Conservation (phyloP, 1,284 basidiomycete genomes). For the Amylostereum chailletii region DNA sequence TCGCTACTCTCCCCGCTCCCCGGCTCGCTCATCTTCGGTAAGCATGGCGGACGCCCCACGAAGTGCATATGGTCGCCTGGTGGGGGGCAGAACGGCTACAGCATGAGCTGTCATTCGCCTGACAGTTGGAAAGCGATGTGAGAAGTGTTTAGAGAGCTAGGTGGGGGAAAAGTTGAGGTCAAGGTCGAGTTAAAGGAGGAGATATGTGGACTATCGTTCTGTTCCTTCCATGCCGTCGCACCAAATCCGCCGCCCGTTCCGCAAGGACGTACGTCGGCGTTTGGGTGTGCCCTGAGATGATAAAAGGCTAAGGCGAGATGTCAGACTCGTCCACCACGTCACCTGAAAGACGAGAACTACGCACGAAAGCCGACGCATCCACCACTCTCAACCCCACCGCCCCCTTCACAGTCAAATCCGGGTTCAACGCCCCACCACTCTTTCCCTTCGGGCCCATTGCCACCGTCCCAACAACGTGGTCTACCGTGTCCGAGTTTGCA, state of each 20-base stretch:
- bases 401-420: conserved; percentile 18
- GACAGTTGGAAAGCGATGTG: conserved; percentile 21
- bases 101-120: conserved; percentile 16
- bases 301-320: neutral
- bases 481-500: conserved; percentile 6
- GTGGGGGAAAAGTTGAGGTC: conserved; percentile 14
- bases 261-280: neutral
- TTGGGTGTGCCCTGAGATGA: neutral
- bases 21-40: no score
- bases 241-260: neutral
- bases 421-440: conserved; percentile 14
- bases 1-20: no score
- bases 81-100: neutral
- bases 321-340: neutral
- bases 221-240: neutral
- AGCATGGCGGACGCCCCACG: no score
- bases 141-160: conserved; percentile 19
- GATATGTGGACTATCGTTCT: no score
- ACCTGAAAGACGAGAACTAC: conserved; percentile 5
- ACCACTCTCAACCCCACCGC: conserved; percentile 15
- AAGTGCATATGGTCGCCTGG: no score
- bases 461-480: conserved; percentile 16
- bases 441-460: conserved; percentile 12
- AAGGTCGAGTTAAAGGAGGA: neutral
- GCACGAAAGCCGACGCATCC: conserved; percentile 19